Evolutionary conservation across 2,329 filamentous ascomycete species (phyloP), one percentile per base, ranked within the genome.

Genomic region (Dichotomopilus funicola): DNA sequence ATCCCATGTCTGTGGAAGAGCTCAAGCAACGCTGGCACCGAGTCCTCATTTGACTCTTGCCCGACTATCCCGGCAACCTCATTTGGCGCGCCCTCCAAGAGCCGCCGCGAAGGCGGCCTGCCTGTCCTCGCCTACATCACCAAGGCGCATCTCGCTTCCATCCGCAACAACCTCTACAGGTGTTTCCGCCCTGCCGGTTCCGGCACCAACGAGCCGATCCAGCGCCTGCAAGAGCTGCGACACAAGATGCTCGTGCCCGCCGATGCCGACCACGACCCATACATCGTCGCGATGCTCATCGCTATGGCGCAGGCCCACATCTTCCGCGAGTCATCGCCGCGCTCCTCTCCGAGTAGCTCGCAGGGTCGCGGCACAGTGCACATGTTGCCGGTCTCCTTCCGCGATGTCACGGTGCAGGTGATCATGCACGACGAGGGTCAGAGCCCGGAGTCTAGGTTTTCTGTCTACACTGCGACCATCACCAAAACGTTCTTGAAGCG

Each of bases 241-340:
- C 72, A 74, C 5, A 78, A 75, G 62, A 67, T 69, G 47, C 68
- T 82, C 4, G 55, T 76, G 3, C 80, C 81, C 0, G 64, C 67
- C 2, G 72, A 82, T 49, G 58, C 66, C 1, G 74, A 82, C 49
- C 75, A 79, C 48, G 80, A 84, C 61, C 70, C 76, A 0, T 76
- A 79, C 55, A 70, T 82, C 38, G 69, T 79, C 5, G 78, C 74
- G 19, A 72, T 76, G 44, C 76, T 83, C 55, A 61, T 84, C 10
- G 76, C 77, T 47, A 79, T 83, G 76, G 81, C 81, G 6, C 81
- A 84, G 61, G 71, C 73, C 7, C 73, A 78, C 47, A 79, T 79
- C 55, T 82, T 83, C 62, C 59, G 49, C 27, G 63, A 67, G 13
- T 50, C 50, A 1, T 48, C 54, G 4, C 59, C 56, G 33, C 53